Base-by-base conservation (phyloP, 2,329 filamentous ascomycete genomes). In the Botrytis paeoniae region DNA sequence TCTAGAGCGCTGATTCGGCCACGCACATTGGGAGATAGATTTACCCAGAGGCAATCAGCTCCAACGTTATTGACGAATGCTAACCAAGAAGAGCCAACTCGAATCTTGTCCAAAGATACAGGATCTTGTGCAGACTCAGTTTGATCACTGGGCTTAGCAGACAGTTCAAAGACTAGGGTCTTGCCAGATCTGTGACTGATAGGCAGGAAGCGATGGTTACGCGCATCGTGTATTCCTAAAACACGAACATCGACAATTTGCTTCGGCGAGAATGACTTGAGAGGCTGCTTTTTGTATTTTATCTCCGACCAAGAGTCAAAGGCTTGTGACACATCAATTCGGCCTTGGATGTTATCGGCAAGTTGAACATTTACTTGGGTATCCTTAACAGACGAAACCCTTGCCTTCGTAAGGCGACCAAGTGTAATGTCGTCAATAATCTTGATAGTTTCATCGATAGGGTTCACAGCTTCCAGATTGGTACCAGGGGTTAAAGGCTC, bases 341-440 rank as follows among this genome's bases (percentile, higher is more conserved):
- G 93, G n/a, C 95, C 96, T 80, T 97, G 93, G 14, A 97, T 86
- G 76, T 94, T 94, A 79, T 97, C 93, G 61, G 93, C 92, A 69
- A 98, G 86, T 77, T 93, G 89, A 9, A 99, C 94, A 77, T 98
- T 98, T 72, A 98, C 85, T 81, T 99, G 96, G 0, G 95, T 98
- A 66, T 91, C 91, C 82, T 97, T 97, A 80, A 98, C 85, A 0
- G 93, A 93, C n/a, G 89, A 88, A 62, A 99, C 89, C 77, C 88
- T 91, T 57, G 93, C 95, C 80, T 93, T 94, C 12, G 91, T 90
- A 64, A 92, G 81, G 76, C 87, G 91, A 70, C 95, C 95, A 43
- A 94, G 85, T 1, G 85, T 85, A 66, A 97, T 87, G 76, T 97
- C 93, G 63, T 90, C 89, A n/a, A 92, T 85, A 10, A 89, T 87